phyloP scores from a whole-genome alignment of 352 stramenopile species.

The Globisporangium viniferum region DNA sequence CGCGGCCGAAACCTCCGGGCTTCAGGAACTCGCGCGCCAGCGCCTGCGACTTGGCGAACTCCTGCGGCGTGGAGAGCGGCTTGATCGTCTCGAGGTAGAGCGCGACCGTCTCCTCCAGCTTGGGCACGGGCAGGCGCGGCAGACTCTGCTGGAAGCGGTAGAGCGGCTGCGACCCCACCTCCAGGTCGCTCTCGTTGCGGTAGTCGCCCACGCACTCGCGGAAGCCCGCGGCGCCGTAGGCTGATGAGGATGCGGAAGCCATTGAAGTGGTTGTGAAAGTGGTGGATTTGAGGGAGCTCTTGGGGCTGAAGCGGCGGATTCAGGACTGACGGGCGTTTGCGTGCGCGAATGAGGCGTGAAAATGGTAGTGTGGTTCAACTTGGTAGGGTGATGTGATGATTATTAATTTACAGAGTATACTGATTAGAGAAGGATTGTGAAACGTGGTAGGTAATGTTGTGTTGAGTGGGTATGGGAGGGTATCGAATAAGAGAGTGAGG shows the following conservation, averaged over 20 bases:
- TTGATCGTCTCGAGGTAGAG: slow-evolving; percentile 88
- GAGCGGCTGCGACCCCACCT: slow-evolving; percentile 45
- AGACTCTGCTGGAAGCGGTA: slow-evolving; percentile 86
- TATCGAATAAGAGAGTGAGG: not conserved
- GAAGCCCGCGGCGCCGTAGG: slow-evolving; percentile 80
- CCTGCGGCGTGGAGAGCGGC: slow-evolving; percentile 69
- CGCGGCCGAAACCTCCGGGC: slow-evolving; percentile 49
- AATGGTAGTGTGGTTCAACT: not conserved
- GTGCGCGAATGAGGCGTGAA: not conserved
- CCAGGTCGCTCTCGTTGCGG: slow-evolving; percentile 67
- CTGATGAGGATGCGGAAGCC: not conserved
- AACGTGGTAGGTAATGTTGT: not conserved
- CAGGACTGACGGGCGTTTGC: not conserved
- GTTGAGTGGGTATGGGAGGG: not conserved
- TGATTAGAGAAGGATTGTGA: not conserved
- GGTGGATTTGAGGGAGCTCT: not conserved
- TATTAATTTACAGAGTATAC: not conserved
- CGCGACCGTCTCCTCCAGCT: slow-evolving; percentile 85
- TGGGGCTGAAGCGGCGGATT: not conserved
- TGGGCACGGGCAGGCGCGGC: slow-evolving; percentile 89
- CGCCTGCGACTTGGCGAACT: slow-evolving; percentile 72
- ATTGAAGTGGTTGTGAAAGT: not conserved
- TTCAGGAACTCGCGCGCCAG: slow-evolving; percentile 72
- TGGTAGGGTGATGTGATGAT: not conserved
- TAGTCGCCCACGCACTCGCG: slow-evolving; percentile 94